Conservation (phyloP, 208 protist species). For the Leishmania braziliensis region DNA sequence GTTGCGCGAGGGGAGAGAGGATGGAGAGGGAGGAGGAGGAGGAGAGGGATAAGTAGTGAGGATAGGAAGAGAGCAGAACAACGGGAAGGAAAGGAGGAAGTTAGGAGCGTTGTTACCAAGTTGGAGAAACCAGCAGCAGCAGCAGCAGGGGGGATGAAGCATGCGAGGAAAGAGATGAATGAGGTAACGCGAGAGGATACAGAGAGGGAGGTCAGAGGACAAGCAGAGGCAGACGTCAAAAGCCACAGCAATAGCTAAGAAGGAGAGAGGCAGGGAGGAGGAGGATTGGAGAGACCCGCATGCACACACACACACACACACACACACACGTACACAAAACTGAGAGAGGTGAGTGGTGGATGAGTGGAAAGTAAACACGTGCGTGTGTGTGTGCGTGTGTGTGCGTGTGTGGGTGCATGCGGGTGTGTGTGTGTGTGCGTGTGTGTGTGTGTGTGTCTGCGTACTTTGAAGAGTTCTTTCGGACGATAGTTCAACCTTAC, state of each 20-base stretch:
- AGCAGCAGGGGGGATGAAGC: neutral
- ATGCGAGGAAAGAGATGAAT: constrained; percentile 3
- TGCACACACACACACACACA: neutral
- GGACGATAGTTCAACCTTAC: neutral
- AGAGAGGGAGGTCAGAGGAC: constrained; percentile 8
- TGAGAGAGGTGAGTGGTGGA: no score
- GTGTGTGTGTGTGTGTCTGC: neutral
- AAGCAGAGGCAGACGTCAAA: constrained; percentile 11
- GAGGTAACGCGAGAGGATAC: neutral
- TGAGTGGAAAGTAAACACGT: no score
- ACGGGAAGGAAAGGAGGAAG: neutral
- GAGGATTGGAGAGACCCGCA: neutral
- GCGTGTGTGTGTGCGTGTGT: neutral
- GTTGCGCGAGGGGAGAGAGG: constrained; percentile 6
- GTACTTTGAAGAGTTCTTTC: neutral
- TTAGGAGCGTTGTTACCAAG: neutral
- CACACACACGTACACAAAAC: neutral
- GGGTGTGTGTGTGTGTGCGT: neutral
- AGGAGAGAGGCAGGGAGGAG: constrained; percentile 10
- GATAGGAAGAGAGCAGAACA: neutral
- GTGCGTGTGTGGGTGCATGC: neutral
- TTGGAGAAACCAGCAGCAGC: neutral
- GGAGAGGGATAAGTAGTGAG: constrained; percentile 11
- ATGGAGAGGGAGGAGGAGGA: neutral
- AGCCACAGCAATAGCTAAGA: constrained; percentile 3